Evolutionary conservation across 177 flowering plant genomes (phyloP).

Genomic region (Vitis hybrid): DNA sequence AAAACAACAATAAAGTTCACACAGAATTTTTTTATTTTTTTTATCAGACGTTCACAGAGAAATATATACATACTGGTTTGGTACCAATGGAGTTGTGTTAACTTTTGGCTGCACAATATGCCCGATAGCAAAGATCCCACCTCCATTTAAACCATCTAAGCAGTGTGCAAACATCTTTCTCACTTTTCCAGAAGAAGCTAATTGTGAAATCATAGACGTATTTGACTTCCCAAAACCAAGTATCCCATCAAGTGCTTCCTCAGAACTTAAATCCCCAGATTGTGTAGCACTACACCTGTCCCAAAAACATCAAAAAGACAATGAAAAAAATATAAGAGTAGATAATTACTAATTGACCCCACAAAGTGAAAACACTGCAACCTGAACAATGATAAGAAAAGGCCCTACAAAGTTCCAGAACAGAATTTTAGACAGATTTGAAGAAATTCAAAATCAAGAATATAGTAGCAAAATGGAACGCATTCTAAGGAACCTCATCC

Average conservation of each 20-base stretch:
- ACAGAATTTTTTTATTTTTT: not conserved
- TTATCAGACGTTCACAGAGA: not conserved
- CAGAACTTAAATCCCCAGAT: slow-evolving; percentile 68
- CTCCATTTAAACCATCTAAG: slow-evolving; percentile 84
- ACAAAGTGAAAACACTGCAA: too few species aligned
- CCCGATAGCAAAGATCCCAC: slow-evolving; percentile 97
- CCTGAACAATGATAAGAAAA: too few species aligned
- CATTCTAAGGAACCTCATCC: too few species aligned
- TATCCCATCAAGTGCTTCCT: slow-evolving; percentile 88
- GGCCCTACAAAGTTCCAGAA: too few species aligned
- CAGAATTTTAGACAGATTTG: too few species aligned
- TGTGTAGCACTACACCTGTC: slow-evolving; percentile 88
- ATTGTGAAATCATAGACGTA: slow-evolving; percentile 87
- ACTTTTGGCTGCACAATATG: slow-evolving; percentile 85
- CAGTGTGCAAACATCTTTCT: slow-evolving; percentile 95
- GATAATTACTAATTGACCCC: too few species aligned
- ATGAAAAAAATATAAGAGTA: not conserved
- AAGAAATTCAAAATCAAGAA: too few species aligned
- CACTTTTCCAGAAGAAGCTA: slow-evolving; percentile 83
- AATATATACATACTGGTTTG: slow-evolving; percentile 63
- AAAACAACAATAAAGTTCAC: not conserved
- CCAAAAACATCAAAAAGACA: slow-evolving; percentile 9
- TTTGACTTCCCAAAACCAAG: slow-evolving; percentile 95
- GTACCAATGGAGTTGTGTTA: slow-evolving; percentile 76
- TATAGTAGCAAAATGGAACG: too few species aligned